Percentiles rank a stretch among this genome's conserved stretches.
Evolutionary conservation across 2,329 filamentous ascomycete genomes (phyloP).

Genomic region (Pseudogymnoascus sp.): DNA sequence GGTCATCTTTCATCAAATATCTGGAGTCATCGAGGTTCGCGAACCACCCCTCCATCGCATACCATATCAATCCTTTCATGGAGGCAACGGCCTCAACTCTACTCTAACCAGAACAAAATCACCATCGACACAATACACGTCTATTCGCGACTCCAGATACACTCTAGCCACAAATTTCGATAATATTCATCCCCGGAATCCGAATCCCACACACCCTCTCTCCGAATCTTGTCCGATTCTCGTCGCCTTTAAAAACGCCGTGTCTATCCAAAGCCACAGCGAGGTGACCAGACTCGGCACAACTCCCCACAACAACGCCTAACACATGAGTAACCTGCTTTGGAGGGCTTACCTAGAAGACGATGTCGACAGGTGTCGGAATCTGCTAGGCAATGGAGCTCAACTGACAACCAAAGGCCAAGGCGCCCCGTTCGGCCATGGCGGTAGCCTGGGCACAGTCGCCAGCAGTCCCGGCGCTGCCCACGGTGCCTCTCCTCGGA

Average conservation of each 20-base stretch:
- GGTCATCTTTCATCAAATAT: not conserved
- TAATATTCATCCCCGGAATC: constrained; percentile 24
- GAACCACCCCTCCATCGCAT: constrained; percentile 5
- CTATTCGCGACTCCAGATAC: not conserved
- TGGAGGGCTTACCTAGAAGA: constrained; percentile 97
- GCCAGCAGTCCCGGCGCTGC: constrained; percentile 23
- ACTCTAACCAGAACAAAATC: not conserved
- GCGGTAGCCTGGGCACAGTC: constrained; percentile 32
- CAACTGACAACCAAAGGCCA: constrained; percentile 48
- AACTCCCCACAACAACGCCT: constrained; percentile 28
- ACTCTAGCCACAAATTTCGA: not conserved
- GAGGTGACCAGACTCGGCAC: constrained; percentile 50
- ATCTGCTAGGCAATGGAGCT: constrained; percentile 57
- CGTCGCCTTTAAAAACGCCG: constrained; percentile 83
- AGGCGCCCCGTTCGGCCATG: constrained; percentile 32
- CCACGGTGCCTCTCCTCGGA: constrained; percentile 38
- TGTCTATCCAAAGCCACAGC: constrained; percentile 79
- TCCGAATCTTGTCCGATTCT: constrained; percentile 28
- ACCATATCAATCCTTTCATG: not conserved
- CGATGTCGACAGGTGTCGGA: constrained; percentile 91
- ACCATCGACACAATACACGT: not conserved
- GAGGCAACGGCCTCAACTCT: constrained; percentile 3
- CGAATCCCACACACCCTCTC: constrained; percentile 34
- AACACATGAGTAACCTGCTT: constrained; percentile 89
- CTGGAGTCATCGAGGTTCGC: constrained; percentile 6